Base-by-base conservation (phyloP, 2,329 filamentous ascomycete genomes). In the Phaeoacremonium minimum region DNA sequence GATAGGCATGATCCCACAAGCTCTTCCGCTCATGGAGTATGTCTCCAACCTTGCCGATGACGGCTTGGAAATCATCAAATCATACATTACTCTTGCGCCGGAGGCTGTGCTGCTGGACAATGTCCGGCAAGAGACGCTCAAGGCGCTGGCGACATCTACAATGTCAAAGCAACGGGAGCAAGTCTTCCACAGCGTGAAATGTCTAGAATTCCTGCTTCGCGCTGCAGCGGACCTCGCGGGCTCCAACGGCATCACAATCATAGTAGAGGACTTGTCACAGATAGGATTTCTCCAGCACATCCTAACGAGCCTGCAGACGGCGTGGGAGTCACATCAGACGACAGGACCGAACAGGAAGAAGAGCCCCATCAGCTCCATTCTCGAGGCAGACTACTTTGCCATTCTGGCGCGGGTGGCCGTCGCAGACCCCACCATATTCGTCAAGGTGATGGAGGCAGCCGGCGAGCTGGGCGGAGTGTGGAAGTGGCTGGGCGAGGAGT, bases 331-430 rank as follows among this genome's bases (percentile, higher is more conserved):
- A 4, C 83, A 86, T 49, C 83, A 94, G 56, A 87, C 85, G 0
- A 86, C 85, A 0, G 91, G 93, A 0, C 90, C 91, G 0, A 85
- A 87, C 51, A 75, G 75, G 17, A 85, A 75, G 46, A 70, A 77
- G 15, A 75, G 81, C 28, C 76, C 78, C 18, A 75, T 96, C 20
- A 83, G 84, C 48, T 79, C 81, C 11, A 73, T 89, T 9, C 82
- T 86, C 1, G 81, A 95, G 53, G 85, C 85, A 0, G 87, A 95
- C 54, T 95, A 95, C 57, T 85, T 95, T 52, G 77, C 80, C 5
- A 80, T 97, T 3, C 71, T 98, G 3, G 83, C 87, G 3, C 83
- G 90, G 2, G 73, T 97, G 13, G 77, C 83, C 0, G 64, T 95
- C 3, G 80, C 82, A 1, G 84, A 85, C 26, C 87, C 90, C 1